A percentile compares a stretch with the other conserved stretches of the same genome.
Conservation (phyloP, 768 basidiomycete species). For the Amanita rimosa region DNA sequence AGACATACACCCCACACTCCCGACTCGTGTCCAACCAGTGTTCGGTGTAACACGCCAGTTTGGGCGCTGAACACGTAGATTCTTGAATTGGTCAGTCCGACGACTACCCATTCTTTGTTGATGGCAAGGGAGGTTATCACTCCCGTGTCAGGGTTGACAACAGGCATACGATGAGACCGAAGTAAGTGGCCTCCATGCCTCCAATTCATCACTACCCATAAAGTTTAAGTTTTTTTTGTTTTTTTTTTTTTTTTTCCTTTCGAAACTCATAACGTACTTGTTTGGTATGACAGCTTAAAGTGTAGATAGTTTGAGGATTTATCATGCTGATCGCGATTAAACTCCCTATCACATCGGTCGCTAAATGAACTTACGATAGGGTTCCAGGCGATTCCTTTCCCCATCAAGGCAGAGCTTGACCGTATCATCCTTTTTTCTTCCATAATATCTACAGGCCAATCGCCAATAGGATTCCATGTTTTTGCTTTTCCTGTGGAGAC, state of each 20-base stretch:
- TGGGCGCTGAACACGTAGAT: slow-evolving; percentile 78
- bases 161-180: slow-evolving; percentile 45
- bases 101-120: slow-evolving; percentile 74
- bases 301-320: slow-evolving; percentile 19
- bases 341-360: neutral
- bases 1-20: slow-evolving; percentile 94
- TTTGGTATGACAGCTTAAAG: slow-evolving; percentile 65
- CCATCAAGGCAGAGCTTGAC: neutral
- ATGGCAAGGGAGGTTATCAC: slow-evolving; percentile 85
- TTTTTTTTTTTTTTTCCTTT: too few relatives aligned
- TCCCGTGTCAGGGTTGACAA: slow-evolving; percentile 33
- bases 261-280: slow-evolving; percentile 34
- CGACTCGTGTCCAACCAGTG: slow-evolving; percentile 71
- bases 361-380: neutral
- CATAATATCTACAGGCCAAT: slow-evolving; percentile 13
- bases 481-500: neutral
- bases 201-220: slow-evolving; percentile 66
- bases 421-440: slow-evolving; percentile 3
- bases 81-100: slow-evolving; percentile 77
- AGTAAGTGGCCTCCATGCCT: slow-evolving; percentile 62
- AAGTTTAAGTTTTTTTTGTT: too few relatives aligned
- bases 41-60: slow-evolving; percentile 66
- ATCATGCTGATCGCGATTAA: neutral
- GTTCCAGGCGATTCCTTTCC: neutral
- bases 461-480: slow-evolving; percentile 14